A percentile compares a stretch with the other conserved stretches of the same genome.
Conservation (phyloP, 2,329 filamentous ascomycete species). For the Trichoderma sp. region DNA sequence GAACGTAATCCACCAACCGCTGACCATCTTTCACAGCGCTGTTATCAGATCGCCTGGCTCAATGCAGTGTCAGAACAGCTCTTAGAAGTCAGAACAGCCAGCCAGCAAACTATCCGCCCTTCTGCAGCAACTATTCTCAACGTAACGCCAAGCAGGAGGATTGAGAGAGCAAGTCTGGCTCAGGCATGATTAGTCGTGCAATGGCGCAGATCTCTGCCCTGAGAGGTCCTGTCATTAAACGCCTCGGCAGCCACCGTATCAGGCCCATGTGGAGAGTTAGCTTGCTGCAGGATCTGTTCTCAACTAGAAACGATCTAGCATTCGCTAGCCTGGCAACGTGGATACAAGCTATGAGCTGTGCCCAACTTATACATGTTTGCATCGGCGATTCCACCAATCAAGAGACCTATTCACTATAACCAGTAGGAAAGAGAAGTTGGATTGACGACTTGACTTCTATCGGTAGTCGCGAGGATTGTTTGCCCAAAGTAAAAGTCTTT, state of each 20-base stretch:
- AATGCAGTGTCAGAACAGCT: background rate
- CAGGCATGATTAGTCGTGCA: background rate
- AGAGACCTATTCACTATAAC: background rate
- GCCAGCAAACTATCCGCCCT: background rate
- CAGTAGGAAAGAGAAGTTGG: background rate
- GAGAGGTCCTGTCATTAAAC: constrained; percentile 17
- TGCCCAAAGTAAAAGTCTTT: background rate
- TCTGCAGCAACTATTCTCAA: background rate
- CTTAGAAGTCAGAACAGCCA: background rate
- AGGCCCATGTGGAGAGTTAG: constrained; percentile 3
- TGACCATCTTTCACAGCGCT: background rate
- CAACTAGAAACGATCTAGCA: constrained; percentile 6
- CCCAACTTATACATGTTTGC: background rate
- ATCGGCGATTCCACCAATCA: constrained; percentile 16
- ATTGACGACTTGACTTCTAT: background rate
- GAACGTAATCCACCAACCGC: background rate
- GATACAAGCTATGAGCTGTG: background rate
- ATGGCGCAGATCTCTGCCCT: background rate
- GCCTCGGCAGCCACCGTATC: background rate
- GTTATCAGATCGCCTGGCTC: background rate
- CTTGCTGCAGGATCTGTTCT: background rate
- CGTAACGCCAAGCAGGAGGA: background rate
- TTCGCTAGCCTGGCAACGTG: background rate
- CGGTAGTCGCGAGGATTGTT: background rate
- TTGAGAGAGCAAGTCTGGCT: background rate